phyloP scores from a whole-genome alignment of 495 filamentous ascomycete species.

The Annulohypoxylon moriforme region DNA sequence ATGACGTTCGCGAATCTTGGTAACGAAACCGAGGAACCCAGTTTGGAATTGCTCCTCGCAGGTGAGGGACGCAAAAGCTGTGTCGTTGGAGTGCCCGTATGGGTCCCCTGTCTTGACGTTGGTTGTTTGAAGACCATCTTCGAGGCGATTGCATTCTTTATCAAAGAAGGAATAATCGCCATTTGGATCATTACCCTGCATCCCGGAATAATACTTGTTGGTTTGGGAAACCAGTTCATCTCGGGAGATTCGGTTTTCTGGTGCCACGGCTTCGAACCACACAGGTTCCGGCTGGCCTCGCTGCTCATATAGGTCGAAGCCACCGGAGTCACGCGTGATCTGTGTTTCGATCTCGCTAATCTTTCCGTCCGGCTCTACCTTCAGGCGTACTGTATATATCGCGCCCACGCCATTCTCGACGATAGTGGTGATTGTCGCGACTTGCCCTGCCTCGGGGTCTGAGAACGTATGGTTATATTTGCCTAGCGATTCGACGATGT shows the following conservation, averaged over 20 bases:
- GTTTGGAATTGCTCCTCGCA: conserved; percentile 47
- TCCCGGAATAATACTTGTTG: conserved; percentile 44
- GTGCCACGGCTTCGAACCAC: conserved; percentile 38
- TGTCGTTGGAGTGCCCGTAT: conserved; percentile 46
- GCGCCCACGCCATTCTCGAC: conserved; percentile 40
- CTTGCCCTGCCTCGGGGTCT: conserved; percentile 41
- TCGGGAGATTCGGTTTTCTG: conserved; percentile 34
- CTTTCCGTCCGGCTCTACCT: conserved; percentile 41
- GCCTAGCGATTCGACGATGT: conserved; percentile 36
- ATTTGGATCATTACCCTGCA: conserved; percentile 42
- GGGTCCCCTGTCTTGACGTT: conserved; percentile 39
- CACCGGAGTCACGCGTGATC: conserved; percentile 39
- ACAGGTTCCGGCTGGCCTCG: conserved; percentile 36
- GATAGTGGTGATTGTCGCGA: conserved; percentile 43
- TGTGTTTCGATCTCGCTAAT: conserved; percentile 44
- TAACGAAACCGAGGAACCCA: conserved; percentile 46
- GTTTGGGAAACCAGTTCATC: conserved; percentile 36
- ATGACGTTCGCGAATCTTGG: conserved; percentile 42
- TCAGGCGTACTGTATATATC: conserved; percentile 40
- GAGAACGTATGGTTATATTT: conserved; percentile 45
- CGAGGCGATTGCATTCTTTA: conserved; percentile 42
- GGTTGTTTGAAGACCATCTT: conserved; percentile 43
- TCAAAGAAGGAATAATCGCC: conserved; percentile 45
- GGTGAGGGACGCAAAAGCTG: conserved; percentile 36
- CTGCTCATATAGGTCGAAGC: conserved; percentile 34